These are phyloP conservation scores for Saksenaea oblongispora DNA, from an alignment of 371 early-diverging fungal species.

Conservation along the genomic window DNA sequence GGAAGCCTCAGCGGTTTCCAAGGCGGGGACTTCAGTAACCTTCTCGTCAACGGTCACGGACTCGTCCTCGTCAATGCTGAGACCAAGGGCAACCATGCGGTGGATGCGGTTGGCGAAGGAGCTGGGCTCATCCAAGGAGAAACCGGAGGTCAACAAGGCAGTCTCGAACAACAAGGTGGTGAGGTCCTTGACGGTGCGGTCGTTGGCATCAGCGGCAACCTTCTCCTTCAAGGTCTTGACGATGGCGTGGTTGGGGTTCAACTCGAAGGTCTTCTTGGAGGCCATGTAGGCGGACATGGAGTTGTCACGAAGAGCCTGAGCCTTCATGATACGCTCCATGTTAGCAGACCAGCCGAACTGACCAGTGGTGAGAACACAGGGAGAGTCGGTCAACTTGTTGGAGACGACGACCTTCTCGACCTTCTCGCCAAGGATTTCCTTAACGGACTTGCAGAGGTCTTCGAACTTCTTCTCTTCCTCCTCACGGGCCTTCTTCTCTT, in stretches of 20 bases:
- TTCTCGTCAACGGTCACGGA: constrained; percentile 56
- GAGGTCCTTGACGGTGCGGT: constrained; percentile 96
- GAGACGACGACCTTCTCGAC: constrained; percentile 98
- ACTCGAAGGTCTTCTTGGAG: constrained; percentile 97
- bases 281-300: constrained; percentile 97
- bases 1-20: constrained; percentile 74
- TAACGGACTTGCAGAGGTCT: constrained; percentile 81
- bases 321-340: constrained; percentile 99
- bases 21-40: constrained; percentile 41
- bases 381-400: constrained; percentile 92
- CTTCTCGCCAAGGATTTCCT: constrained; percentile 94
- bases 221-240: constrained; percentile 90
- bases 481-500: constrained; percentile 90
- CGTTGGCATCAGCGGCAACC: constrained; percentile 90
- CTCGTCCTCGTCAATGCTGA: constrained; percentile 87
- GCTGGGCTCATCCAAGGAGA: constrained; percentile 94
- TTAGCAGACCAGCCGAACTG: constrained; percentile 99
- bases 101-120: constrained; percentile 94
- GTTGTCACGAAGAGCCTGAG: constrained; percentile 97
- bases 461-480: constrained; percentile 84
- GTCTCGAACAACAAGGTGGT: constrained; percentile 94
- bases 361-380: constrained; percentile 97
- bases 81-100: constrained; percentile 98
- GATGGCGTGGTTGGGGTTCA: constrained; percentile 95
- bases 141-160: constrained; percentile 94